These are phyloP conservation scores for Pontederia crassipes DNA, from an alignment of 176 grass and related monocot genomes.

Conservation along the genomic window DNA sequence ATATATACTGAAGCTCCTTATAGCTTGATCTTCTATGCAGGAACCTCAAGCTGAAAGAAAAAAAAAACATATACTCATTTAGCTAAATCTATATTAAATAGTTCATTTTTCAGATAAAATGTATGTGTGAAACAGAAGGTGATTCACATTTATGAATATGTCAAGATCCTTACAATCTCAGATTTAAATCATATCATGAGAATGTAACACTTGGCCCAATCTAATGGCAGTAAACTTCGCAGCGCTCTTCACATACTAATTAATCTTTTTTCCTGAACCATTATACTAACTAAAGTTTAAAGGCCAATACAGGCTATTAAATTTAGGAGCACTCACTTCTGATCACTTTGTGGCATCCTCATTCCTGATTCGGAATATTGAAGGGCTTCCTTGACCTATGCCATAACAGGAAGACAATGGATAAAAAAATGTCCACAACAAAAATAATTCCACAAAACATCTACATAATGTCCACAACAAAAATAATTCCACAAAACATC, in stretches of 20 bases:
- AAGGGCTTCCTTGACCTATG: conserved; percentile 72
- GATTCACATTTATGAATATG: too few relatives aligned
- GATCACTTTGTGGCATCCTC: conserved; percentile 18
- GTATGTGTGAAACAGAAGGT: too few relatives aligned
- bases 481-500: neutral
- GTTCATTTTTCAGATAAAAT: neutral
- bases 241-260: too few relatives aligned
- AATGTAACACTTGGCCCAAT: too few relatives aligned
- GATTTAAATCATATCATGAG: too few relatives aligned
- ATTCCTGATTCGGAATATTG: conserved; percentile 36
- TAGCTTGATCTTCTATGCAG: conserved; percentile 80
- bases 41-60: conserved; percentile 54
- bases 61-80: neutral
- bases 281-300: too few relatives aligned
- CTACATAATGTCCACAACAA: neutral
- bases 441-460: neutral
- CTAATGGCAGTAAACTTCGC: too few relatives aligned
- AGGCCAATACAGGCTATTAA: too few relatives aligned
- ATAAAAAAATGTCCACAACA: neutral
- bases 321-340: conserved; percentile 38
- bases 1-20: conserved; percentile 93
- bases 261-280: too few relatives aligned
- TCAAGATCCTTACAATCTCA: too few relatives aligned
- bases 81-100: neutral
- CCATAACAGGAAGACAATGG: neutral